phyloP scores from a whole-genome alignment of 805 yeast genomes.

The Hanseniaspora clermontiae region DNA sequence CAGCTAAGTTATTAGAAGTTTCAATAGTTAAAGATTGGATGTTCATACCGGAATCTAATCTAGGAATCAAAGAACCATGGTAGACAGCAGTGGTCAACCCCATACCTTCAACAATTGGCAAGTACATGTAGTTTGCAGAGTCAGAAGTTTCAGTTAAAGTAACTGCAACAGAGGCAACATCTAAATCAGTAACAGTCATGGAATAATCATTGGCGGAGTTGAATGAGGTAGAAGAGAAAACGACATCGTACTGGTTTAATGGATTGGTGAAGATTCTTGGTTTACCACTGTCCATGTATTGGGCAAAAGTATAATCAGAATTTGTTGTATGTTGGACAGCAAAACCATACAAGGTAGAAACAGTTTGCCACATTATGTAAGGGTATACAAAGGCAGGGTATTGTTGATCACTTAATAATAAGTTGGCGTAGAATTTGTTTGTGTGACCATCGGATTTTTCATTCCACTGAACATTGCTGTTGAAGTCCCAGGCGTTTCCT shows the following conservation, averaged over 20 bases:
- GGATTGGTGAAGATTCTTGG: constrained; percentile 42
- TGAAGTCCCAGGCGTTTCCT: constrained; percentile 35
- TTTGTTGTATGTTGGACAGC: constrained; percentile 48
- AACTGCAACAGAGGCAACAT: constrained; percentile 40
- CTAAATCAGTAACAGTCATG: constrained; percentile 36
- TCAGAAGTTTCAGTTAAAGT: constrained; percentile 25
- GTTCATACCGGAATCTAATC: constrained; percentile 37
- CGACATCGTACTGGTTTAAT: constrained; percentile 39
- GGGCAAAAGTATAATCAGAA: constrained; percentile 35
- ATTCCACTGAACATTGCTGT: constrained; percentile 35
- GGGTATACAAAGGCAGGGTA: constrained; percentile 54
- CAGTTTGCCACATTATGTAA: constrained; percentile 47
- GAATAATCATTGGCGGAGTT: constrained; percentile 27
- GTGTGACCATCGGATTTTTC: constrained; percentile 42
- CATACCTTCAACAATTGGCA: constrained; percentile 49
- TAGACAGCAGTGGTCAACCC: constrained; percentile 44
- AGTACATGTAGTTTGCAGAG: constrained; percentile 30
- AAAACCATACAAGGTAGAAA: constrained; percentile 38
- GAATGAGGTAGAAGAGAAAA: constrained; percentile 43
- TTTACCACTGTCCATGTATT: constrained; percentile 34
- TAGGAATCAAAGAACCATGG: constrained; percentile 37
- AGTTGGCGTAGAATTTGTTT: constrained; percentile 62
- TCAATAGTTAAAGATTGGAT: constrained; percentile 29
- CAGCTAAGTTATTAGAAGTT: constrained; percentile 27
- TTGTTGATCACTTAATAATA: constrained; percentile 43